A percentile compares a stretch with the other conserved stretches of the same genome.
These are phyloP conservation scores for Cairneyella variabilis DNA, from an alignment of 495 filamentous ascomycete genomes.

Conservation along the genomic window DNA sequence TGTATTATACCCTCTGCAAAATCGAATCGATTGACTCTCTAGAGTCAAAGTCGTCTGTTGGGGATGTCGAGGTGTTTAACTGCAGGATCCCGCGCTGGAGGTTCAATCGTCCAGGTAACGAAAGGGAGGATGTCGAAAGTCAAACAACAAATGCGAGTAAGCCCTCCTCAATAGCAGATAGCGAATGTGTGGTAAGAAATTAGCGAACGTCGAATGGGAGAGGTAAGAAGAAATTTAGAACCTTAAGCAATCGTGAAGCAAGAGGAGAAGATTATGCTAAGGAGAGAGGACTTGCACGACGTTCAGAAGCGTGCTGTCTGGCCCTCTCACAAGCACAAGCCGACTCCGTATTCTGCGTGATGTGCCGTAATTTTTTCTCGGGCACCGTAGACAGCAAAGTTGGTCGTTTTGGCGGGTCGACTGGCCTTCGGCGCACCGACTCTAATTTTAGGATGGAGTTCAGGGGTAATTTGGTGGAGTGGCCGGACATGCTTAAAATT, in stretches of 20 bases:
- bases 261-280: background rate
- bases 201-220: constrained; percentile 9
- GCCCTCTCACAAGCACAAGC: too few relatives aligned
- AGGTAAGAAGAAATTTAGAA: background rate
- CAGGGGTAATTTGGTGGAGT: too few relatives aligned
- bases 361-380: too few relatives aligned
- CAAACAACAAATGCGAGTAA: background rate
- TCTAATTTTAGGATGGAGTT: too few relatives aligned
- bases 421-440: too few relatives aligned
- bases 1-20: background rate
- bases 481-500: too few relatives aligned
- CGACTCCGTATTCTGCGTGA: too few relatives aligned
- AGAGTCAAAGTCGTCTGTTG: background rate
- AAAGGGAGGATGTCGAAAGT: background rate
- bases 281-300: background rate
- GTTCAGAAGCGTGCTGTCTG: too few relatives aligned
- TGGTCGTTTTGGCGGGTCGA: too few relatives aligned
- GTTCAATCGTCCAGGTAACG: constrained; percentile 18
- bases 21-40: constrained; percentile 1
- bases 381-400: too few relatives aligned
- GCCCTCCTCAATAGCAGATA: background rate
- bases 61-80: background rate
- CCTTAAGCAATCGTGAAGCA: background rate
- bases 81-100: too few relatives aligned
- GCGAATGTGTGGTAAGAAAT: constrained; percentile 6